Evolutionary conservation across 2,329 filamentous ascomycete species (phyloP).

Genomic region (Neofusicoccum sp.): DNA sequence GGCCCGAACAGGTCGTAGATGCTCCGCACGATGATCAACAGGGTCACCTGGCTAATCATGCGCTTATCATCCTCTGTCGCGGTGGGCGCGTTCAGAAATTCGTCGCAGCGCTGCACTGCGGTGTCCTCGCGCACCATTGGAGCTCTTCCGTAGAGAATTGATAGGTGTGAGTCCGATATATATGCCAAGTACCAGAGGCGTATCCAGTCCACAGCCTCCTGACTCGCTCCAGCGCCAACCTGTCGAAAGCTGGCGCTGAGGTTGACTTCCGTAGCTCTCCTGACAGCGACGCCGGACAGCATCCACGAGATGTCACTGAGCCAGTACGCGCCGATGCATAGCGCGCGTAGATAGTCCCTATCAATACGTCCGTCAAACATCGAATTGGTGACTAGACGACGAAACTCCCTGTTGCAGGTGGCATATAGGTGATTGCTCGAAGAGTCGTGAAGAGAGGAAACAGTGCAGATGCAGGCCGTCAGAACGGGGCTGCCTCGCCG

Average conservation of each 20-base stretch:
- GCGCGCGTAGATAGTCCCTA: conserved; percentile 60
- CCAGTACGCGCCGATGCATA: conserved; percentile 66
- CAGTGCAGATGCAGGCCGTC: conserved; percentile 59
- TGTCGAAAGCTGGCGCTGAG: conserved; percentile 48
- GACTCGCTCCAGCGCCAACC: conserved; percentile 42
- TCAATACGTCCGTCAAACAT: conserved; percentile 62
- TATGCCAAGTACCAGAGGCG: conserved; percentile 63
- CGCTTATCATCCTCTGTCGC: conserved; percentile 59
- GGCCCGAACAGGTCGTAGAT: conserved; percentile 59
- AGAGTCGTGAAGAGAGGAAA: conserved; percentile 62
- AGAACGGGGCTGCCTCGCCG: conserved; percentile 59
- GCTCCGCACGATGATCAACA: conserved; percentile 61
- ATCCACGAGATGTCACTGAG: conserved; percentile 65
- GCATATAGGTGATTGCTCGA: conserved; percentile 56
- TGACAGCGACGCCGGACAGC: conserved; percentile 58
- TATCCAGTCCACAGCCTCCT: conserved; percentile 56
- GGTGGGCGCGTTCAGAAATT: conserved; percentile 55
- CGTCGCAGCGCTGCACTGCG: conserved; percentile 60
- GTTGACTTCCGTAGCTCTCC: conserved; percentile 53
- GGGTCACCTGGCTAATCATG: conserved; percentile 60
- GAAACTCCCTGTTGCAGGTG: conserved; percentile 60
- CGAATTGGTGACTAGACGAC: conserved; percentile 58
- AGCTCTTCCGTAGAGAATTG: conserved; percentile 62
- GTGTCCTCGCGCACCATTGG: conserved; percentile 61
- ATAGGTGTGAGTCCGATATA: conserved; percentile 68